phyloP scores from a whole-genome alignment of 2,329 filamentous ascomycete genomes.

The Arthrobotrys megalospora region DNA sequence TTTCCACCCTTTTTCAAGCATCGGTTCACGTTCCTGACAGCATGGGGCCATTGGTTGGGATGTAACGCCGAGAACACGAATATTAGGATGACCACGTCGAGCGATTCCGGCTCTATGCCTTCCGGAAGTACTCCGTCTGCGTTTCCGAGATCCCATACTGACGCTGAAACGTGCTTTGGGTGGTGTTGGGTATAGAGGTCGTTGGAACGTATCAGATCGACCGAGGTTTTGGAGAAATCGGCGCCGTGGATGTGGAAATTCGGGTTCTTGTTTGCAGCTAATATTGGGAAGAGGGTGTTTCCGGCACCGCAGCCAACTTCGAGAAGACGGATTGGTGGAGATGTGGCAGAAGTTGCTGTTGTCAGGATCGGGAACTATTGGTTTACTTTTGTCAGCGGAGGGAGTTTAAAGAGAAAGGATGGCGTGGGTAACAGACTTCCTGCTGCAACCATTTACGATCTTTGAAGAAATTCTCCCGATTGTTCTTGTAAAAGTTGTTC shows the following conservation, averaged over 20 bases:
- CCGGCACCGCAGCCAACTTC: slow-evolving; percentile 96
- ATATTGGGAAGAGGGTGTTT: slow-evolving; percentile 94
- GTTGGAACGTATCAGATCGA: slow-evolving; percentile 89
- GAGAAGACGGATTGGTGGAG: slow-evolving; percentile 79
- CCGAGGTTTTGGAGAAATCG: slow-evolving; percentile 95
- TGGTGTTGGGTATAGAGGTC: slow-evolving; percentile 79
- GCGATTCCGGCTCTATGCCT: slow-evolving; percentile 80
- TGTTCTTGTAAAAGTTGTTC: slow-evolving; percentile 99
- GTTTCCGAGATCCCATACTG: slow-evolving; percentile 83
- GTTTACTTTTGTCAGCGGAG: not conserved
- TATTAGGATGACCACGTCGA: slow-evolving; percentile 93
- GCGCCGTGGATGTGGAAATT: slow-evolving; percentile 89
- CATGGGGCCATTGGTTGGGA: slow-evolving; percentile 85
- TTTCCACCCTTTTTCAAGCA: slow-evolving; percentile 93
- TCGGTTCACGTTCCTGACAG: slow-evolving; percentile 83
- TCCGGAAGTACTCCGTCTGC: slow-evolving; percentile 76
- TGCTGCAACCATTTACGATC: slow-evolving; percentile 97
- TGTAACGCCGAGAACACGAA: slow-evolving; percentile 97
- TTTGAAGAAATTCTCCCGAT: slow-evolving; percentile 98
- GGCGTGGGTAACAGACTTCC: slow-evolving; percentile 70
- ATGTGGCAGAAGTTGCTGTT: slow-evolving; percentile 79
- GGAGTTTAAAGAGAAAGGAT: not conserved
- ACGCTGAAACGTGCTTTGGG: slow-evolving; percentile 60
- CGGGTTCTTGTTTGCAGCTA: slow-evolving; percentile 86
- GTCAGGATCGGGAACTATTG: slow-evolving; percentile 82